Conservation (phyloP, 1,139 yeast species). For the Candida tetrigidarum region DNA sequence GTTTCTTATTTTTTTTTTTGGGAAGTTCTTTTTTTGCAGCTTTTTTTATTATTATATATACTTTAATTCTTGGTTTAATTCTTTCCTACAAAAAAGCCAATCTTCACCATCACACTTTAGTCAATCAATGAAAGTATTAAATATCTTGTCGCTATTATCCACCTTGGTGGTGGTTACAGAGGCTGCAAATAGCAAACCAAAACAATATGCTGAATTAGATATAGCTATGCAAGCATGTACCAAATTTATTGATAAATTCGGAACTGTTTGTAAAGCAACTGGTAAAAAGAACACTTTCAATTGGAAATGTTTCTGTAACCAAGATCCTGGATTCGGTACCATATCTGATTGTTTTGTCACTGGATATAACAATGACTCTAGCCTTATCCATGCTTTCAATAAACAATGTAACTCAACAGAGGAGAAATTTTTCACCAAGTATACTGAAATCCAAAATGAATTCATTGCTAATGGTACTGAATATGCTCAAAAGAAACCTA, state of each 20-base stretch:
- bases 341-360: conserved; percentile 22
- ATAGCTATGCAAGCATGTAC: conserved; percentile 16
- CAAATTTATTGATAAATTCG: conserved; percentile 8
- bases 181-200: conserved; percentile 10
- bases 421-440: conserved; percentile 13
- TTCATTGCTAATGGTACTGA: conserved; percentile 8
- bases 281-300: conserved; percentile 6
- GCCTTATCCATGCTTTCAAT: conserved; percentile 18
- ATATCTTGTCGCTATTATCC: not conserved
- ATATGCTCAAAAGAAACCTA: not conserved
- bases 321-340: conserved; percentile 24
- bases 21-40: no score
- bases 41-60: not conserved
- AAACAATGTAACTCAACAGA: conserved; percentile 18
- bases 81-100: not conserved
- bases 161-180: conserved; percentile 2
- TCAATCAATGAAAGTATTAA: not conserved
- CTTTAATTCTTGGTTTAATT: no score
- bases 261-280: conserved; percentile 13
- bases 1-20: not conserved
- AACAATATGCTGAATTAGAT: conserved; percentile 5
- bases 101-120: no score
- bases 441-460: conserved; percentile 9
- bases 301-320: conserved; percentile 21
- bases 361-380: conserved; percentile 22